Base-by-base conservation (phyloP, 73 alveolate species). In the Paramecium sexaurelia region DNA sequence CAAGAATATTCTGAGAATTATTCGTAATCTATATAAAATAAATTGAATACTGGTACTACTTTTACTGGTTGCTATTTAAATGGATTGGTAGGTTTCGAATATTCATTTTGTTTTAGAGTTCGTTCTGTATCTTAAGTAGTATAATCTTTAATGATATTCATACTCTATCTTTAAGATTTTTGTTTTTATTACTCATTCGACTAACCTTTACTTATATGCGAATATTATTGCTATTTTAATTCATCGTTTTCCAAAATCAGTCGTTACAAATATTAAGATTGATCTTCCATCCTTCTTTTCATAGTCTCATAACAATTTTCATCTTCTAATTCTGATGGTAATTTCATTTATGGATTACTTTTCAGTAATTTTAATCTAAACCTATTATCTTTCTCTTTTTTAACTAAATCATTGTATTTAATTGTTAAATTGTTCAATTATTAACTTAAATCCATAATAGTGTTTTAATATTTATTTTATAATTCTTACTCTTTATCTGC, bases 331-430 rank as follows among this genome's bases (percentile, higher is more conserved):
- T 78, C 90, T 22, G 68, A 40, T 22, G 90, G 90, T 22, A 78
- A 43, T 78, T 78, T 39, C 27, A 17, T 43, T 15, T 45, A 39
- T n/a, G 86, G 43, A 73, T 24, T 32, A n/a, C 56, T 78, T 43
- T 78, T 78, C 32, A 78, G 24, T 40, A 78, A 24, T 45, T 78
- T 78, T 7, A 78, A 45, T 78, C 90, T 78, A 17, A 78, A 78
- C 41, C 90, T 78, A 26, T 78, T 78, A 32, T 78, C 90, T 78
- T 61, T 78, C 29, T 78, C 90, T 11, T 78, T 78, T 78, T 75
- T 78, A 1, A 35, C 90, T 41, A 78, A 78, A 37, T 78, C 90
- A 78, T 78, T 78, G n/a, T 40, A 78, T 78, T 22, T 78, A 11
- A 20, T 19, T 10, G 90, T 41, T 20, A 78, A 7, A 0, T 13